Base-by-base conservation (phyloP, 305 asterid species). In the Lippia alba region DNA sequence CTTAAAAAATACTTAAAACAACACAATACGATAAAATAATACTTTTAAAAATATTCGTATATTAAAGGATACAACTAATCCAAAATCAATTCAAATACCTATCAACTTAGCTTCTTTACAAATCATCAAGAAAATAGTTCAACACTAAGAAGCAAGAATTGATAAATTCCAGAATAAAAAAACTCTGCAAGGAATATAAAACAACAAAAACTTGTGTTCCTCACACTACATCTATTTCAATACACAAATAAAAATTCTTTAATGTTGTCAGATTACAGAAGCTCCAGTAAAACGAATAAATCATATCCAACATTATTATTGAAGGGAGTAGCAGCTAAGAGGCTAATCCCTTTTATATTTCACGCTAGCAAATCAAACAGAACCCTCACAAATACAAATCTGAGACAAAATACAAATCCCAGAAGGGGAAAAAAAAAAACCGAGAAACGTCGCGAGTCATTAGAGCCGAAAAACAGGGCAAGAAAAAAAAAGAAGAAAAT, bases 341-440 rank as follows among this genome's bases (percentile, higher is more conserved):
- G 72, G 85, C 80, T 70, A 66, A 34, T 72, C 84, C 88, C 88
- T 69, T 79, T 82, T 62, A 78, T 78, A 76, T 79, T 77, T 67
- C 89, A 85, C 85, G 64, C 88, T 82, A 83, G 72, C 69, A 77
- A 68, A 80, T 74, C 70, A 79, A 81, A 80, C 81, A 78, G 75
- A 76, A 73, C 71, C 63, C 85, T 75, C 76, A 67, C 86, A 78
- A 36, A 36, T 4, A 69, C 82, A 85, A 88, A 75, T 64, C 80
- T 65, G 74, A 82, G 81, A 78, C 56, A 71, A 10, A 70, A 76
- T 76, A 78, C 81, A 78, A 59, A 66, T 73, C 82, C 81, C 81
- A 74, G 69, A 72, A 71, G 51, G 58, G 76, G 16, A 39, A 74
- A 72, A 71, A 56, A 61, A 77, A 32, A 39, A 69, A 56, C 58